Evolutionary conservation across 2,329 filamentous ascomycete genomes (phyloP), one percentile per base, ranked within the genome.

Genomic region (Aspergillus novofumigatus): DNA sequence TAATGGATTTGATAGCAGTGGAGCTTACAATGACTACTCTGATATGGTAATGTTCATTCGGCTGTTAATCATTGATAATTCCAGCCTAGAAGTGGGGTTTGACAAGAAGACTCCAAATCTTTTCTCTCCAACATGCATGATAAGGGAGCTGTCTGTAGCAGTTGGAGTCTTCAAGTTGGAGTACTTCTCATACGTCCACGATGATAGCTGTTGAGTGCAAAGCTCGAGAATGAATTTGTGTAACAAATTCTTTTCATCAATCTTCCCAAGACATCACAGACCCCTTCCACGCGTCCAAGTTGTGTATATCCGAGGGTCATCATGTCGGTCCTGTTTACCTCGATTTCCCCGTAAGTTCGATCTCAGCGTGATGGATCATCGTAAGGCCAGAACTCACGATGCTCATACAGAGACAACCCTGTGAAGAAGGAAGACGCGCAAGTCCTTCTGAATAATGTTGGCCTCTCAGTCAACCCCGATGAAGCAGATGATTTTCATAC

Each of bases 401-500:
- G 28, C 42, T 51, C 14, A 55, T 47, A 44, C 14, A 70, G 64
- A 20, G 52, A 56, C 17, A 80, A 80, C 49, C 78, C 78, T 7
- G 70, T 80, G 9, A 72, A 71, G 11, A 60, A 67, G 21, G 76
- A 73, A 1, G 75, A 78, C 57, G 77, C 72, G 1, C 68, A 76
- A 32, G 62, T 66, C 0, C 62, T 76, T 1, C 63, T 79, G 1
- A 53, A 65, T 38, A 66, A 70, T 6, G 65, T 80, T 3, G 75
- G 75, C 6, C 58, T 80, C 5, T 65, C 62, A 0, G 66, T 80
- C 14, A 65, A 72, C 5, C 62, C 69, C 0, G 64, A 71, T 11
- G 76, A 80, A 42, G 70, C 71, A 0, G 67, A 67, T 21, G 79
- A 82, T 57, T 83, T 80, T 56, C 70, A 77, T 21, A 75, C 75